phyloP scores from a whole-genome alignment of 192 early-diverging fungal species.

The Allomyces javanicus region DNA sequence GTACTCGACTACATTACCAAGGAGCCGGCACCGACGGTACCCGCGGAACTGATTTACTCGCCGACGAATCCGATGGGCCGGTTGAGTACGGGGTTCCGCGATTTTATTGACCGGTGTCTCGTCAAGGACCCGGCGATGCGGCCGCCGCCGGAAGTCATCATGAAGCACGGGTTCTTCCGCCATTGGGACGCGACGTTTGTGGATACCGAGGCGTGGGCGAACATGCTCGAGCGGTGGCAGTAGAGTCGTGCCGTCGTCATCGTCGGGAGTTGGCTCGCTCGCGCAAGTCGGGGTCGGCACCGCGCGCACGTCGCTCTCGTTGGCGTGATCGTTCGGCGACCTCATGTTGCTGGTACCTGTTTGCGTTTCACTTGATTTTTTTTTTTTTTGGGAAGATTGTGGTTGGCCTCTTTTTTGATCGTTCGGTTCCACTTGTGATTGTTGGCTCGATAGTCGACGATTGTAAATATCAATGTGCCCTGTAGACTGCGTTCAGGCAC shows the following conservation, averaged over 20 bases:
- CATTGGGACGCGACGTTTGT: neutral
- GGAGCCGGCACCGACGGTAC: constrained; percentile 63
- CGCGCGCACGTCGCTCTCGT: too few relatives aligned
- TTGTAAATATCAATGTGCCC: too few relatives aligned
- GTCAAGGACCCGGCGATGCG: constrained; percentile 32
- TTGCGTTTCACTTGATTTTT: too few relatives aligned
- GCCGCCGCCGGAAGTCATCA: constrained; percentile 32
- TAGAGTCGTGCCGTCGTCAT: neutral
- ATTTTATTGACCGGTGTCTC: constrained; percentile 48
- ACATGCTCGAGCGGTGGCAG: neutral
- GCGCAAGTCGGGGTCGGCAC: too few relatives aligned
- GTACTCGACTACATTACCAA: constrained; percentile 80
- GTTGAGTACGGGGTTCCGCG: constrained; percentile 56
- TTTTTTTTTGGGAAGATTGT: too few relatives aligned
- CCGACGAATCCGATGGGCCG: constrained; percentile 15
- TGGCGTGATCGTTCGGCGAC: too few relatives aligned
- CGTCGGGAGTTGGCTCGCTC: too few relatives aligned
- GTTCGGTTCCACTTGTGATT: too few relatives aligned
- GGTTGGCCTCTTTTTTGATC: too few relatives aligned
- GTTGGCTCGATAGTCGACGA: too few relatives aligned
- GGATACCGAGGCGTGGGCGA: neutral
- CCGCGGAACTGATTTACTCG: constrained; percentile 9
- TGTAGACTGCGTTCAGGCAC: too few relatives aligned
- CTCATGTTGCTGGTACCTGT: too few relatives aligned
- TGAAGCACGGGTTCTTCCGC: neutral